Base-by-base conservation (phyloP, 2,329 filamentous ascomycete species). In the Seiridium unicorne region DNA sequence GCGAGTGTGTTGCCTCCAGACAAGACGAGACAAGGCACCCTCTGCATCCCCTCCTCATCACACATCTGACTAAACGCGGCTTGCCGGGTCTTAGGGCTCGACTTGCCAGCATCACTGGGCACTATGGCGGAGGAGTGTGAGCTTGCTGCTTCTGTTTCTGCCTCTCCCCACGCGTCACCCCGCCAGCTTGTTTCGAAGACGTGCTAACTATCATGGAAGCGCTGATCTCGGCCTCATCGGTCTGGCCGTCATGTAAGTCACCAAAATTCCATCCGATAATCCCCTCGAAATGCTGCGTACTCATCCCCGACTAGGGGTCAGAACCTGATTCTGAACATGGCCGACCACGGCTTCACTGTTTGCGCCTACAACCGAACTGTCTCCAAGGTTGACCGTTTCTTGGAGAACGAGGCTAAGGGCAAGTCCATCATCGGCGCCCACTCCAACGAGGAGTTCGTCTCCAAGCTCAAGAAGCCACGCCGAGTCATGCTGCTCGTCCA, bases 401-500 rank as follows among this genome's bases (percentile, higher is more conserved):
- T 97, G 69, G 89, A 84, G 68, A 94, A 97, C 81, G 91, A 94
- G 82, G 91, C 91, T 77, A 93, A 94, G 86, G 91, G 93, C 84
- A 97, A 97, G 87, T 90, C 92, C 72, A 90, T 99, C 71, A 87
- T 97, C 67, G 95, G 95, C 77, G 94, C 95, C 72, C 89, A 97
- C 83, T 91, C 89, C 74, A 90, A 92, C 77, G 86, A 97, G 84
- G 95, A 99, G 81, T 97, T 99, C 77, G 87, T 94, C 75, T 81
- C 87, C 80, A 97, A 97, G 88, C 91, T 99, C 77, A 98, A 98
- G 92, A 92, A 86, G 73, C 95, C 95, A 74, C 92, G 95, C 73
- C 91, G 93, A 73, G 88, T 99, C 80, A 99, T 99, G 95, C 88
- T 99, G 74, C 90, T 99, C 70, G 95, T 99, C 81, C 96, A 97